These are phyloP conservation scores for Ziziphus jujuba DNA, from an alignment of 306 rosid species.

Conservation along the genomic window DNA sequence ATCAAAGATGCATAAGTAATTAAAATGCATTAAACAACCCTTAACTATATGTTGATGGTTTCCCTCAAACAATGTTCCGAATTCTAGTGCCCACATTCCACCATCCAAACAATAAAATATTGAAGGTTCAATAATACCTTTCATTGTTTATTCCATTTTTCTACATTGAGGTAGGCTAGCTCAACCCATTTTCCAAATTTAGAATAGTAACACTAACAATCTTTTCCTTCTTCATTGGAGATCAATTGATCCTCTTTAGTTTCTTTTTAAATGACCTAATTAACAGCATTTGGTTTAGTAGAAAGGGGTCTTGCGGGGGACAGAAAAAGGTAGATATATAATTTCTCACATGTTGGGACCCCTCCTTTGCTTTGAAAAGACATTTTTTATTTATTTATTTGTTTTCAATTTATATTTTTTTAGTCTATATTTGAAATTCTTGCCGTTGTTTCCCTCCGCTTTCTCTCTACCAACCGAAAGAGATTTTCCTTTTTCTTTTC, in stretches of 20 bases:
- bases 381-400: slow-evolving; percentile 13
- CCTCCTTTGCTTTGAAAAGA: slow-evolving; percentile 29
- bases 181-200: background rate
- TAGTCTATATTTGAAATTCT: slow-evolving; percentile 27
- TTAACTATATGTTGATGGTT: no score
- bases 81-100: no score
- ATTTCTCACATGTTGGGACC: slow-evolving; percentile 33
- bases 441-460: slow-evolving; percentile 1
- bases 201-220: background rate
- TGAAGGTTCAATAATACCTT: no score
- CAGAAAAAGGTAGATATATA: slow-evolving; percentile 12
- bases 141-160: no score
- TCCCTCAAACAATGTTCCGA: no score
- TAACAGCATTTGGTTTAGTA: slow-evolving; percentile 12
- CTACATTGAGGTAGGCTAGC: no score
- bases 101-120: no score
- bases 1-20: no score
- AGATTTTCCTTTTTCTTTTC: slow-evolving; percentile 16
- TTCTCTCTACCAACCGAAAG: slow-evolving; percentile 41
- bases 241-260: background rate
- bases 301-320: slow-evolving; percentile 2
- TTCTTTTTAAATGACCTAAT: slow-evolving; percentile 2
- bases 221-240: slow-evolving; percentile 13
- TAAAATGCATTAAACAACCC: no score
- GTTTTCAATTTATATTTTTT: no score